A percentile compares a stretch with the other conserved stretches of the same genome.
phyloP scores from a whole-genome alignment of 441 rosid genomes.

The Populus tomentosa region DNA sequence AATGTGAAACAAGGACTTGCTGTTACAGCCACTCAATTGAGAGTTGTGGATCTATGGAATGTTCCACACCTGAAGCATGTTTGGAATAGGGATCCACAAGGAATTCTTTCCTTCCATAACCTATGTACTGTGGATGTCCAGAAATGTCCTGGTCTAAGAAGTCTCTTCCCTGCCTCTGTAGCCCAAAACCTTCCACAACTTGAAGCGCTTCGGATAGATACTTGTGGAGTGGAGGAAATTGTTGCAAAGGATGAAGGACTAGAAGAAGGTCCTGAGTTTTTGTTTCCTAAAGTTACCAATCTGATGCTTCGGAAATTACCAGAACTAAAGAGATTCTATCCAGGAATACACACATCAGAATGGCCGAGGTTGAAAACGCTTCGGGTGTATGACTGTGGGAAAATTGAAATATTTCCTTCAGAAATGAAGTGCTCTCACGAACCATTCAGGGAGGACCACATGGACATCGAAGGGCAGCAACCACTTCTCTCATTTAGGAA shows the following conservation, averaged over 20 bases:
- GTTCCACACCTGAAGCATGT: conserved; percentile 7
- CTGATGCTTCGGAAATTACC: not conserved
- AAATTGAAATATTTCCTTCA: too few species aligned
- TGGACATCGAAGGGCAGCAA: too few species aligned
- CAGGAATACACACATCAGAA: not conserved
- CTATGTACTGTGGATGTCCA: not conserved
- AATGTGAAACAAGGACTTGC: not conserved
- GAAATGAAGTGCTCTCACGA: too few species aligned
- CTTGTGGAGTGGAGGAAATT: conserved; percentile 19
- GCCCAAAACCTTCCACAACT: conserved; percentile 7
- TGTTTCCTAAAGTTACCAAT: not conserved
- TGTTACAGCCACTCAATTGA: not conserved
- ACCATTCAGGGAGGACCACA: too few species aligned
- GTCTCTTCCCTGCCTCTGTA: conserved; percentile 18
- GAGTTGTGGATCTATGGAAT: not conserved
- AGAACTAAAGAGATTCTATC: not conserved
- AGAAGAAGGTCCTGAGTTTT: not conserved
- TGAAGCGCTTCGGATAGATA: not conserved
- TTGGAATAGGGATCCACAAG: conserved; percentile 15
- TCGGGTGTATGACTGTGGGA: too few species aligned
- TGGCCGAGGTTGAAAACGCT: not conserved
- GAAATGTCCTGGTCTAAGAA: conserved; percentile 3
- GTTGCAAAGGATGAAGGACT: conserved; percentile 5
- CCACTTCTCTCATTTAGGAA: too few species aligned
- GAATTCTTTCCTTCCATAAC: conserved; percentile 10